These are phyloP conservation scores for Acanthochlamys bracteata DNA, from an alignment of 106 monocot species.

Conservation along the genomic window DNA sequence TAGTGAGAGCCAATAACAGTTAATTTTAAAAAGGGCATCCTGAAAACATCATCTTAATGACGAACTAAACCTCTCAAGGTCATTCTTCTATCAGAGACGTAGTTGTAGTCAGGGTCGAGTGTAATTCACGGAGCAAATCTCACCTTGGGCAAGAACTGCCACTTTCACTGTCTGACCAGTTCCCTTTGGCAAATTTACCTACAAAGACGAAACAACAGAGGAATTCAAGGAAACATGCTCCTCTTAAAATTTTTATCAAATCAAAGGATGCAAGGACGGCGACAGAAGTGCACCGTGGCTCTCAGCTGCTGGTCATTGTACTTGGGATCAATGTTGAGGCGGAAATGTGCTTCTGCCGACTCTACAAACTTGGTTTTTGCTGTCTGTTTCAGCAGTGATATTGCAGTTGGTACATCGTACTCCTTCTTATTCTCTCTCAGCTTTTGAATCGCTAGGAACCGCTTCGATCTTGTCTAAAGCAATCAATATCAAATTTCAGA, in stretches of 20 bases:
- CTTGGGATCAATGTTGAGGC: slow-evolving; percentile 91
- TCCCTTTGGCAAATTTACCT: slow-evolving; percentile 98
- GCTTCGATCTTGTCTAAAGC: slow-evolving; percentile 61
- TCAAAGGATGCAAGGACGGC: background rate
- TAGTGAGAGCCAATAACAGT: no score
- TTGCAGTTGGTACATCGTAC: slow-evolving; percentile 62
- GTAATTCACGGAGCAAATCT: background rate
- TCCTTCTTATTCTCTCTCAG: slow-evolving; percentile 86
- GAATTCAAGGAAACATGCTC: background rate
- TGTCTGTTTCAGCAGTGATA: slow-evolving; percentile 56
- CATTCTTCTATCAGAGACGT: no score
- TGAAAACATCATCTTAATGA: no score
- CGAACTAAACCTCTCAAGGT: no score
- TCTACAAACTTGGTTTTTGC: slow-evolving; percentile 77
- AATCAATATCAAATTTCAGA: no score
- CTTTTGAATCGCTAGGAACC: slow-evolving; percentile 96
- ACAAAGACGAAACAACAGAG: slow-evolving; percentile 10
- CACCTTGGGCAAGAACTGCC: slow-evolving; percentile 90
- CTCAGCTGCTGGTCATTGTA: slow-evolving; percentile 97
- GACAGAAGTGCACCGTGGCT: slow-evolving; percentile 45
- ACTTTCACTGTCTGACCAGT: slow-evolving; percentile 90
- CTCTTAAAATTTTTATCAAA: background rate
- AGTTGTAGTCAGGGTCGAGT: background rate
- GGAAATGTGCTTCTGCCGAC: slow-evolving; percentile 90
- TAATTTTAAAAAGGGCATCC: no score